Evolutionary conservation across 2,329 filamentous ascomycete genomes (phyloP), one percentile per base, ranked within the genome.

Genomic region (Metarhizium brunneum): DNA sequence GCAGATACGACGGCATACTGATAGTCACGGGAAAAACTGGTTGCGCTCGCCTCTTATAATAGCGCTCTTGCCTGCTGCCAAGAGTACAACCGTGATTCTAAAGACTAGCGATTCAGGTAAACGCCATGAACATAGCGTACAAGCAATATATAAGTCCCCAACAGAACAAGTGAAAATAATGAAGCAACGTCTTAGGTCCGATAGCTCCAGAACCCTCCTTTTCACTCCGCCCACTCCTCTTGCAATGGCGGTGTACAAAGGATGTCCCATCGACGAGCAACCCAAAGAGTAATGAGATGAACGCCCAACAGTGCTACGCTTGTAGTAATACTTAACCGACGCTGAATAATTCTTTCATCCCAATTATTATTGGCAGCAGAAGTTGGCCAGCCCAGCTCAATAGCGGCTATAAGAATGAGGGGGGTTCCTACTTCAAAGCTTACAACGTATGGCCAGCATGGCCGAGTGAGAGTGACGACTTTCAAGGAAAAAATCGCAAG

Each of bases 391-490:
- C 72, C 76, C n/a, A 85, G 67, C 56, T 92, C 89, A 13, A 90
- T 62, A 1, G 80, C 82, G 8, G 89, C 90, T 7, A 92, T 68
- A 3, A 80, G 70, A 4, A 95, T 71, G 2, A 95, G 73, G 3
- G 87, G 83, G 61, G 86, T 84, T 4, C 83, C 76, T 4, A 91
- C 71, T 68, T 80, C 80, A 6, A 82, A 74, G 48, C 80, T 85
- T n/a, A 82, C 77, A 47, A 84, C 83, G 56, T 85, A 84, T 0
- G 90, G 90, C 66, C 83, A 83, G 68, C 91, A 96, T 1, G 86
- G 81, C 50, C 79, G 76, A 2, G 80, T 77, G 10, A 94, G 70
- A 0, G 83, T 82, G 13, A 79, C 71, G 8, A 91, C 71, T 68
- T 95, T 96, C 52, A 79, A 61, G 6, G 86, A 67, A 62, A 95